Conservation (phyloP, 371 early-diverging fungal genomes). For the Fennellomyces sp. region DNA sequence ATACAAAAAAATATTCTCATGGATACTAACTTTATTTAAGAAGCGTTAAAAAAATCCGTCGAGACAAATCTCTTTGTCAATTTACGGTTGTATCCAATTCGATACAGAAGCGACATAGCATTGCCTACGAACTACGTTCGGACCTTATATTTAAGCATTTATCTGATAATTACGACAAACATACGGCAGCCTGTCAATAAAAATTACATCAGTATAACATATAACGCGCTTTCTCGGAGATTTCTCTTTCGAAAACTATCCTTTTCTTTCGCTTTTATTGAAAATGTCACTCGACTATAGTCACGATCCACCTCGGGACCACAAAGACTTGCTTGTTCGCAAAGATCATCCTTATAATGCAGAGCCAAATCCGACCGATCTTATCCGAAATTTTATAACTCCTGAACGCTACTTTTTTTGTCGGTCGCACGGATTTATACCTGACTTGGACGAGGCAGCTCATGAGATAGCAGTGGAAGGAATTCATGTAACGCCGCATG, state of each 20-base stretch:
- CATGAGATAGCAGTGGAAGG: conserved; percentile 6
- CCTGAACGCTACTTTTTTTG: conserved; percentile 57
- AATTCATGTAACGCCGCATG: not conserved
- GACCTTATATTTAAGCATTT: no score
- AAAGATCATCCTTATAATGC: conserved; percentile 60
- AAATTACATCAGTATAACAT: no score
- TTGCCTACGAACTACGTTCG: no score
- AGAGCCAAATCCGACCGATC: conserved; percentile 49
- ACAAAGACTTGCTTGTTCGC: conserved; percentile 35
- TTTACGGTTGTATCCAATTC: no score
- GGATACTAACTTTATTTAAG: no score
- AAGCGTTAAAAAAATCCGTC: no score
- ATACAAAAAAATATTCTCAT: no score
- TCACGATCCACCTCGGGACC: not conserved
- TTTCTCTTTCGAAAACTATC: not conserved
- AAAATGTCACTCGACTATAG: not conserved
- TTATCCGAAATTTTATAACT: conserved; percentile 57
- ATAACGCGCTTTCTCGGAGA: no score
- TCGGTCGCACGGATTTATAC: conserved; percentile 88
- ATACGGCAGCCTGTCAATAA: no score
- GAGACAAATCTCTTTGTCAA: no score
- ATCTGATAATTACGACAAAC: no score
- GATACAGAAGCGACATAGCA: no score
- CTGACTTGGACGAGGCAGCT: conserved; percentile 23
- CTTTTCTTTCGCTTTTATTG: not conserved